These are phyloP conservation scores for Dryadomyces quercivorus DNA, from an alignment of 2,329 filamentous ascomycete species.

Conservation along the genomic window DNA sequence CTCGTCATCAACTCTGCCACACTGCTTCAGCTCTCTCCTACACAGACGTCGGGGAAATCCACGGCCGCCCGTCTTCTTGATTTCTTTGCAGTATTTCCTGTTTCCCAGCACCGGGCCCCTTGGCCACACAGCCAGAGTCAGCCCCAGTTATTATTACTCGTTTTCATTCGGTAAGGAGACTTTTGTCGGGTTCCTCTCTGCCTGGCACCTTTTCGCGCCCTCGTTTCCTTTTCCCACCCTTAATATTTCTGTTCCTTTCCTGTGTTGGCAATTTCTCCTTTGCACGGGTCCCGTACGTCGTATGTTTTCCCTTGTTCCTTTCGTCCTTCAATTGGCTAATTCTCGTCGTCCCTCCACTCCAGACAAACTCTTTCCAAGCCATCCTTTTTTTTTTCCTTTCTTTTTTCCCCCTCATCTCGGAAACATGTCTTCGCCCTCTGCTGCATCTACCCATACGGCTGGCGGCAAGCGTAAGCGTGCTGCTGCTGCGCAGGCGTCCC, in stretches of 20 bases:
- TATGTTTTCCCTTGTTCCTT: neutral
- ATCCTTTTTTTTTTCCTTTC: neutral
- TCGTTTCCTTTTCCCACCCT: neutral
- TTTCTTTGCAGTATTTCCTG: neutral
- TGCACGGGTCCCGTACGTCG: neutral
- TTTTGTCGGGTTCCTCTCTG: neutral
- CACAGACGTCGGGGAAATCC: neutral
- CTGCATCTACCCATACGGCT: conserved; percentile 2
- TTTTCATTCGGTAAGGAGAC: neutral
- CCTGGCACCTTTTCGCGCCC: neutral
- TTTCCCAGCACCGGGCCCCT: neutral
- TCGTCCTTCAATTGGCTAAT: neutral
- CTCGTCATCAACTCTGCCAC: neutral
- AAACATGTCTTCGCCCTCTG: neutral
- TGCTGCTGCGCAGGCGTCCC: neutral
- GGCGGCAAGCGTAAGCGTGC: conserved; percentile 12
- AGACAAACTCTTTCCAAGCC: neutral
- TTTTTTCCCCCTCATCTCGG: neutral
- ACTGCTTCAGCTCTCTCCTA: neutral
- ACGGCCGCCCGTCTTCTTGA: no score
- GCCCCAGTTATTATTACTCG: neutral
- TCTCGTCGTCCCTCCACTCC: neutral
- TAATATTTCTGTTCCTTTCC: neutral
- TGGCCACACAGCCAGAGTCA: neutral
- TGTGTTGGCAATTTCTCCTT: neutral